Evolutionary conservation across 352 stramenopile genomes (phyloP), one percentile per base, ranked within the genome.

Genomic region (Pythium grandisporangium): DNA sequence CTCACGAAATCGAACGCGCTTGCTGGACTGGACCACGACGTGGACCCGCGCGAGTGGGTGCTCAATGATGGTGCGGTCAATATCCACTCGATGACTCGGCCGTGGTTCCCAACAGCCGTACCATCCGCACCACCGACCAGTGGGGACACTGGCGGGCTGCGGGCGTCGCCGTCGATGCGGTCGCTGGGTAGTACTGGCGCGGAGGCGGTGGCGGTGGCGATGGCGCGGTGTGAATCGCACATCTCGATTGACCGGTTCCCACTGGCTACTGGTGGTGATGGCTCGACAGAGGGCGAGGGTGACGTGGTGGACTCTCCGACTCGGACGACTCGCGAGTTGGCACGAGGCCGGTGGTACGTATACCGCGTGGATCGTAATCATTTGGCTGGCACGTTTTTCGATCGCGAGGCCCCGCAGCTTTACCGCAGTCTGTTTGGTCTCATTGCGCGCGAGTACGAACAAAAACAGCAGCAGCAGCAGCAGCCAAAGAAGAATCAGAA

Each of bases 11-110:
- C n/a, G n/a, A n/a, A n/a, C n/a, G n/a, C n/a, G n/a, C n/a, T n/a
- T n/a, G n/a, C n/a, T n/a, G n/a, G n/a, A n/a, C n/a, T n/a, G n/a
- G n/a, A n/a, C n/a, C n/a, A n/a, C n/a, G 58, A 70, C n/a, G 83
- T 81, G 35, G 62, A 86, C 30, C 34, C 50, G 6, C 45, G 49
- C 23, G 57, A 67, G 37, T 87, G 74, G 74, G 58, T 66, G 19
- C 66, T 67, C 52, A 87, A 84, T 23, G 74, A 87, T 21, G 74
- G 74, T 11, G 63, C 66, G 1, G 71, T 88, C 17, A 88, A 88
- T 48, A 76, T 84, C 37, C 61, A 62, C 17, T 85, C 74, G 19
- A 84, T 85, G 74, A 39, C 77, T 17, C 37, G 30, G 14, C 46
- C 46, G n/a, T 32, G 20, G 19, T n/a, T 49, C 19, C 2, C 5